These are phyloP conservation scores for Stromatinia cepivora DNA, from an alignment of 2,329 filamentous ascomycete genomes.

Conservation along the genomic window DNA sequence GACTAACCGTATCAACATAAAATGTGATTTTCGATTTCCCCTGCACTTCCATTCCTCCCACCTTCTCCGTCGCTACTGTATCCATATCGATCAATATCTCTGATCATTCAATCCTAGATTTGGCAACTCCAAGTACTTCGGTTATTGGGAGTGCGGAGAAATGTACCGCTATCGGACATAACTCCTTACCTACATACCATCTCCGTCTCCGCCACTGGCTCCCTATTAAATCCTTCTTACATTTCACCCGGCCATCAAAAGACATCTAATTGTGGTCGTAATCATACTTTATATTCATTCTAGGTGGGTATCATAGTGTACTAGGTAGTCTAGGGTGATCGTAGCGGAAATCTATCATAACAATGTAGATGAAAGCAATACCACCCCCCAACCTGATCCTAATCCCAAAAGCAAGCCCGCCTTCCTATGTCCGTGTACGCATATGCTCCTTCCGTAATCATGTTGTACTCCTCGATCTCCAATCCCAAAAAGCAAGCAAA, in stretches of 20 bases:
- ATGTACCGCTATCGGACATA: background rate
- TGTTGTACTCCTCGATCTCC: background rate
- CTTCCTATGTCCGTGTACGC: background rate
- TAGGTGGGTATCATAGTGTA: constrained; percentile 34
- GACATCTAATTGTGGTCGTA: background rate
- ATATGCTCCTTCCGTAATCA: background rate
- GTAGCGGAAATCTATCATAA: background rate
- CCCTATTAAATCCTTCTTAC: too few relatives aligned
- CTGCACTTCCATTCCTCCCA: background rate
- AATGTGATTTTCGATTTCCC: background rate
- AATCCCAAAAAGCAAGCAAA: background rate
- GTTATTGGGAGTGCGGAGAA: background rate
- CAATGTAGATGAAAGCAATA: background rate
- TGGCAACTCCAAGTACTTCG: background rate
- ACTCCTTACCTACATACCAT: background rate
- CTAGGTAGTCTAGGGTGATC: constrained; percentile 17
- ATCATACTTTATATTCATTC: constrained; percentile 21
- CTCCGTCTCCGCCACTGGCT: background rate
- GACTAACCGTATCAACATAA: constrained; percentile 56
- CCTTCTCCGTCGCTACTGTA: too few relatives aligned
- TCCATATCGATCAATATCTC: too few relatives aligned
- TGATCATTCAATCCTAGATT: background rate
- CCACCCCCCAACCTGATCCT: background rate
- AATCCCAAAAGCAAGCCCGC: background rate
- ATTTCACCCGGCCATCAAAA: background rate